These are phyloP conservation scores for Trypanosoma cruzi DNA, from an alignment of 208 protist species.

Conservation along the genomic window DNA sequence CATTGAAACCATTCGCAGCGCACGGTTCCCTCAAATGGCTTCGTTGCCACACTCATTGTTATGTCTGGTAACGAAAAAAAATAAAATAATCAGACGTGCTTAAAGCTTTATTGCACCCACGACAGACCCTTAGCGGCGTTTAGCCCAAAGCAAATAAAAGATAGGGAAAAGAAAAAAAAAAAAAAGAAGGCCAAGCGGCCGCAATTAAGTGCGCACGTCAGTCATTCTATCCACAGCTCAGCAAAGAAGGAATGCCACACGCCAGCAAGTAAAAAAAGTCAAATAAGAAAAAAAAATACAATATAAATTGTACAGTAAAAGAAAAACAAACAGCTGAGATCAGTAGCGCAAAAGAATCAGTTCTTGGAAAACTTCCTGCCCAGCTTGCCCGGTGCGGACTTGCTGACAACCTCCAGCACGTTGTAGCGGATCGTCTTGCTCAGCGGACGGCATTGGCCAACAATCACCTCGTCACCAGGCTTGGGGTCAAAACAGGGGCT, in stretches of 20 bases:
- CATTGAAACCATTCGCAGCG: constrained; percentile 93
- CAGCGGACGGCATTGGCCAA: constrained; percentile 99
- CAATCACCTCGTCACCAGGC: constrained; percentile 98
- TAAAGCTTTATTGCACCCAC: not conserved
- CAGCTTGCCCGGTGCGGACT: constrained; percentile 84
- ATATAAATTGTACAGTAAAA: constrained; percentile 11
- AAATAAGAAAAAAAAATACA: constrained; percentile 32
- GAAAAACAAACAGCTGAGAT: constrained; percentile 7
- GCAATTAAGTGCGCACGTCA: too few species aligned
- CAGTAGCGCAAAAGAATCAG: constrained; percentile 36
- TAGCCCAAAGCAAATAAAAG: not conserved
- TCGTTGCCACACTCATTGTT: constrained; percentile 36
- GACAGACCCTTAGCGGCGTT: not conserved
- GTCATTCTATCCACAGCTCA: not conserved
- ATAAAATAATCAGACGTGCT: not conserved
- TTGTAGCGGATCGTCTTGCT: constrained; percentile 99
- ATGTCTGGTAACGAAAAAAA: too few species aligned
- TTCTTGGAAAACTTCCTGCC: constrained; percentile 91
- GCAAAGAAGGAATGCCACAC: not conserved
- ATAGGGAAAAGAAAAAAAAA: not conserved
- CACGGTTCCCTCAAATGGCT: constrained; percentile 52
- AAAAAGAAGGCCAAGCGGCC: too few species aligned
- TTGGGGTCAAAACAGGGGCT: constrained; percentile 98
- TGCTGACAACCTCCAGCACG: constrained; percentile 96
- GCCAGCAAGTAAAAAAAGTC: constrained; percentile 1